These are phyloP conservation scores for Corynascus novoguineensis DNA, from an alignment of 495 filamentous ascomycete genomes.

Conservation along the genomic window DNA sequence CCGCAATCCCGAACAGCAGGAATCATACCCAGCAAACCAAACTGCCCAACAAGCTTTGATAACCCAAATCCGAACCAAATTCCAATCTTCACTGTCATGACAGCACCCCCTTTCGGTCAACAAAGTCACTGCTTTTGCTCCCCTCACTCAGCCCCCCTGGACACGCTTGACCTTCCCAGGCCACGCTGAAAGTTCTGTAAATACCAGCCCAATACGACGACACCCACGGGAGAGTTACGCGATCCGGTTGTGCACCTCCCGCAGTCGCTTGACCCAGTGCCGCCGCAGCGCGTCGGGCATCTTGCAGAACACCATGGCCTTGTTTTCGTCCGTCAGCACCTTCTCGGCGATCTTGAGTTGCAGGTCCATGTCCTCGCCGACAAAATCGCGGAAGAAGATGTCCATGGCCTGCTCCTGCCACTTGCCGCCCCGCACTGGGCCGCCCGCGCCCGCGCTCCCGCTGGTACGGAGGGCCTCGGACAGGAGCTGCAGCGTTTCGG, in stretches of 20 bases:
- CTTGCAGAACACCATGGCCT: slow-evolving; percentile 51
- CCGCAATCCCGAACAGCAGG: too few relatives aligned
- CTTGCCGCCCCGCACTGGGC: slow-evolving; percentile 12
- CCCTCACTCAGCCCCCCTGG: background rate
- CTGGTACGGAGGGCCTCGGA: slow-evolving; percentile 31
- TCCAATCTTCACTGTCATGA: background rate
- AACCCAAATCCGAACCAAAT: background rate
- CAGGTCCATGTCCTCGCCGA: slow-evolving; percentile 43
- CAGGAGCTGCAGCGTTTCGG: slow-evolving; percentile 25
- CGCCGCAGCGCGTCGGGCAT: slow-evolving; percentile 40
- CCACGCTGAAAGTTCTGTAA: too few relatives aligned
- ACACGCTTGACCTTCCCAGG: too few relatives aligned
- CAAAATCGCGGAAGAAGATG: slow-evolving; percentile 46
- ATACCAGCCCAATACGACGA: background rate
- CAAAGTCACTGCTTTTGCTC: background rate
- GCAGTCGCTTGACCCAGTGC: slow-evolving; percentile 44
- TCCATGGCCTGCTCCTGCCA: slow-evolving; percentile 49
- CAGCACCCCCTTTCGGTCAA: background rate
- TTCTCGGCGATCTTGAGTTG: slow-evolving; percentile 51
- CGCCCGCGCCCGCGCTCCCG: slow-evolving; percentile 7
- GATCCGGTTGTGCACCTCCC: slow-evolving; percentile 44
- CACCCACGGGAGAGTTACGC: slow-evolving; percentile 1
- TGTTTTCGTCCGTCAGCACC: slow-evolving; percentile 46
- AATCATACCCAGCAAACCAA: background rate
- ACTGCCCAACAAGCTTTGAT: background rate